Evolutionary conservation across 2,329 filamentous ascomycete species (phyloP).

Genomic region (Alternaria triticimaculans): DNA sequence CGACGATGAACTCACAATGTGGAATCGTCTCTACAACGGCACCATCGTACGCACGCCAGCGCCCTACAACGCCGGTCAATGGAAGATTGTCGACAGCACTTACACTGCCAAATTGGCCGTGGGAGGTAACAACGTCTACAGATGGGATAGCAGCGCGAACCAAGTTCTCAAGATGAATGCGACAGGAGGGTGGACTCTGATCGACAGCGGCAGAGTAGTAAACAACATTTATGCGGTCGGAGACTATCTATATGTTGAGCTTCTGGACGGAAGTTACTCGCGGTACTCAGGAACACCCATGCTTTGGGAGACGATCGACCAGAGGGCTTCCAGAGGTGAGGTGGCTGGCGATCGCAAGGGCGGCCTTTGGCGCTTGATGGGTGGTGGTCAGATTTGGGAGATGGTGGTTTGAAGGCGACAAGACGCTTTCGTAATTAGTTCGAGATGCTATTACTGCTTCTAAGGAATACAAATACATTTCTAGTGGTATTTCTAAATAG

Average conservation of each 20-base stretch:
- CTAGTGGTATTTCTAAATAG: neutral
- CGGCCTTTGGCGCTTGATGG: neutral
- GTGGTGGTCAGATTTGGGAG: neutral
- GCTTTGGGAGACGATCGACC: neutral
- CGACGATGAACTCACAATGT: neutral
- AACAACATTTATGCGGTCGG: neutral
- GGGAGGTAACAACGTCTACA: neutral
- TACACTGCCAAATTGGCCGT: neutral
- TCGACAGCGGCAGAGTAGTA: neutral
- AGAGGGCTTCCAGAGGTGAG: neutral
- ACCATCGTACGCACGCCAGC: neutral
- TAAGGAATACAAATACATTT: neutral
- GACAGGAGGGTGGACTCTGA: neutral
- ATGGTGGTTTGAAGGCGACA: neutral
- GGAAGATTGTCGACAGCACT: neutral
- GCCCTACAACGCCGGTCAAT: neutral
- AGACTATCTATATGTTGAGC: neutral
- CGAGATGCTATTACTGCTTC: neutral
- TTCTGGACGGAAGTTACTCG: neutral
- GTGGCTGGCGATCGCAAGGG: neutral
- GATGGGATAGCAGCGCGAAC: neutral
- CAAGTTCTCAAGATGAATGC: neutral
- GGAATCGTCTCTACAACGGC: neutral
- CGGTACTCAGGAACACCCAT: neutral
- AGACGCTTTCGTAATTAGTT: neutral